A percentile compares a stretch with the other conserved stretches of the same genome.
These are phyloP conservation scores for Phaeotremella fagi DNA, from an alignment of 768 basidiomycete species.

Conservation along the genomic window DNA sequence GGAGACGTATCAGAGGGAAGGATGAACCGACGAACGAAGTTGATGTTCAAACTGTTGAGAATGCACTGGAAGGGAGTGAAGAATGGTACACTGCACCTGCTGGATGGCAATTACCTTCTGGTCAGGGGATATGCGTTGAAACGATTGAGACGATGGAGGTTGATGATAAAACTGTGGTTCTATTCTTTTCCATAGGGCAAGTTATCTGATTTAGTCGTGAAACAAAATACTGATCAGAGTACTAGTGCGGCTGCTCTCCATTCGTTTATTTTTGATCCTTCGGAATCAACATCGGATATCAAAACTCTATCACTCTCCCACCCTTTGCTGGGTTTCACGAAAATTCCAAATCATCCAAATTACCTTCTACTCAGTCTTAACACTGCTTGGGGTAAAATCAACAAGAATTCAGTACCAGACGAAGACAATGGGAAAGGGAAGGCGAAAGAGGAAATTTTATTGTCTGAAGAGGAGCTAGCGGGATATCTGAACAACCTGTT, in stretches of 20 bases:
- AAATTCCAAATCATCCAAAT: conserved; percentile 10
- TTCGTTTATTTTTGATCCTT: conserved; percentile 28
- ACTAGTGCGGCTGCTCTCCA: conserved; percentile 39
- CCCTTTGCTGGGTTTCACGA: conserved; percentile 36
- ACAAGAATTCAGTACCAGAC: conserved; percentile 18
- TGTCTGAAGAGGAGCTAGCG: conserved; percentile 9
- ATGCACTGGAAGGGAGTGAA: conserved; percentile 16
- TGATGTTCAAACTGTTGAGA: conserved; percentile 22
- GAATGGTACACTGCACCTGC: conserved; percentile 36
- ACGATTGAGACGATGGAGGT: conserved; percentile 32
- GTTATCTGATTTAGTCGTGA: not conserved
- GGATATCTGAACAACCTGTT: conserved; percentile 5
- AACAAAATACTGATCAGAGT: too few species aligned
- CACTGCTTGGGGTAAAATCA: conserved; percentile 40
- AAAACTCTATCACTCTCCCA: conserved; percentile 25
- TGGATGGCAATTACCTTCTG: conserved; percentile 36
- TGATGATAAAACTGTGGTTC: conserved; percentile 25
- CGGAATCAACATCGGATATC: conserved; percentile 6
- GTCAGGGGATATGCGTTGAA: conserved; percentile 43
- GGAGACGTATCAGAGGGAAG: conserved; percentile 2
- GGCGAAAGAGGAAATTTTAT: conserved; percentile 2
- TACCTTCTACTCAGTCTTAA: conserved; percentile 37
- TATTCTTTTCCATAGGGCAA: conserved; percentile 47
- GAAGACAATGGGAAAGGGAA: conserved; percentile 7
- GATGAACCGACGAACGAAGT: conserved; percentile 23